These are phyloP conservation scores for Botrytis fabae DNA, from an alignment of 2,329 filamentous ascomycete species.

Conservation along the genomic window DNA sequence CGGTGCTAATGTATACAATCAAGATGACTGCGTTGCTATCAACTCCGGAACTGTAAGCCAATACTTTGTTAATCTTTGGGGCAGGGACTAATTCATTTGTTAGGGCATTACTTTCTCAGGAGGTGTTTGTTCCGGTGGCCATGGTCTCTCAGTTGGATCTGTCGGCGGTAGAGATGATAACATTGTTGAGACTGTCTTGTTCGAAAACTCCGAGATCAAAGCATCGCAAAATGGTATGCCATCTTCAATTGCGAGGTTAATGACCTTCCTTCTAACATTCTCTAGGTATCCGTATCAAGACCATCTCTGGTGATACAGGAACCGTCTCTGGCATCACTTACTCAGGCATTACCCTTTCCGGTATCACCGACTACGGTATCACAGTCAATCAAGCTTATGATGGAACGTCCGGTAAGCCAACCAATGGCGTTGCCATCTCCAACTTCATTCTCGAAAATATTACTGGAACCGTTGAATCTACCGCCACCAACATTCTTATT, in stretches of 20 bases:
- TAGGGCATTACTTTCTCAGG: slow-evolving; percentile 43
- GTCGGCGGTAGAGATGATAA: slow-evolving; percentile 58
- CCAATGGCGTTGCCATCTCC: slow-evolving; percentile 51
- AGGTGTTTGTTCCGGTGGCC: slow-evolving; percentile 35
- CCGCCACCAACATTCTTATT: slow-evolving; percentile 50
- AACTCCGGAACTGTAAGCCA: slow-evolving; percentile 51
- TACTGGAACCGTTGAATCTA: slow-evolving; percentile 45
- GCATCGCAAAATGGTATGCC: slow-evolving; percentile 55
- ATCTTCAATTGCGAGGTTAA: slow-evolving; percentile 44
- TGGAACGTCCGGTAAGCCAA: slow-evolving; percentile 49
- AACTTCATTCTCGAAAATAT: slow-evolving; percentile 48
- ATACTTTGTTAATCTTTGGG: slow-evolving; percentile 41
- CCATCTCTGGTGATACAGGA: slow-evolving; percentile 52
- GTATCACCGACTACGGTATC: slow-evolving; percentile 51
- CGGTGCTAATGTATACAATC: slow-evolving; percentile 53
- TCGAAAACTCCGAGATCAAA: slow-evolving; percentile 48
- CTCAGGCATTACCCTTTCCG: slow-evolving; percentile 49
- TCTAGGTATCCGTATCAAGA: slow-evolving; percentile 57
- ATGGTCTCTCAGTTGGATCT: slow-evolving; percentile 57
- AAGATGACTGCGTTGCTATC: slow-evolving; percentile 59
- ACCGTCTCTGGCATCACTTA: slow-evolving; percentile 54
- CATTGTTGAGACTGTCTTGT: slow-evolving; percentile 52
- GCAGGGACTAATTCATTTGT: slow-evolving; percentile 27
- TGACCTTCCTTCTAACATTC: slow-evolving; percentile 30
- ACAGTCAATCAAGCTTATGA: slow-evolving; percentile 58